Evolutionary conservation across 2,329 filamentous ascomycete genomes (phyloP), one percentile per base, ranked within the genome.

Genomic region (Xylaria sp.): DNA sequence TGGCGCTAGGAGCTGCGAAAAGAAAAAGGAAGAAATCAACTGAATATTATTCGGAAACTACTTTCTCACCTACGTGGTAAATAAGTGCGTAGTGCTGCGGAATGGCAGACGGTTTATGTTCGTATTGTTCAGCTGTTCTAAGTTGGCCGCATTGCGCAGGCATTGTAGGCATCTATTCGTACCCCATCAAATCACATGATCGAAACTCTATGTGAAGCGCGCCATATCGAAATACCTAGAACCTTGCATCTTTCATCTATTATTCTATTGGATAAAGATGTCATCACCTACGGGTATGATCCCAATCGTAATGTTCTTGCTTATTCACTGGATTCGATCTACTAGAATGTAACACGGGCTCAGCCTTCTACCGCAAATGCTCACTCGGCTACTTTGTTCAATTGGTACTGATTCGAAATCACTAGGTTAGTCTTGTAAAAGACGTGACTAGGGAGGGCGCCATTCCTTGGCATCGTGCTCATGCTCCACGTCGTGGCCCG

Each of bases 401-500:
- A 23, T 56, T 15, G 4, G 38, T 15, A 31, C 26, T 6, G 3
- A 49, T n/a, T 31, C 17, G 15, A 53, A 6, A 33, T 31, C 1
- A 13, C 26, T 5, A 23, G 23, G 23, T 23, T 23, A 26, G 5
- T 9, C 10, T 7, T 36, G n/a, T 38, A 17, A 87, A 87, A 66
- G 87, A 90, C 17, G 87, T 87, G 59, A 77, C 72, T 68, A 85
- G 83, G 72, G 78, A 83, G 56, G 84, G 83, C 51, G 77, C 80
- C 38, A 75, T 87, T 88, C 66, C 78, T 80, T 20, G 86, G 86
- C 31, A 79, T 89, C 6, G 80, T 80, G 1, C 85, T 85, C 0
- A 80, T 88, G 76, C 79, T 89, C 51, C 82, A 83, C 67, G 77
- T 89, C 6, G 82, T 86, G 1, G 81, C 83, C 51, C 79, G 80